phyloP scores from a whole-genome alignment of 306 rosid genomes.

The Albizia julibrissin region DNA sequence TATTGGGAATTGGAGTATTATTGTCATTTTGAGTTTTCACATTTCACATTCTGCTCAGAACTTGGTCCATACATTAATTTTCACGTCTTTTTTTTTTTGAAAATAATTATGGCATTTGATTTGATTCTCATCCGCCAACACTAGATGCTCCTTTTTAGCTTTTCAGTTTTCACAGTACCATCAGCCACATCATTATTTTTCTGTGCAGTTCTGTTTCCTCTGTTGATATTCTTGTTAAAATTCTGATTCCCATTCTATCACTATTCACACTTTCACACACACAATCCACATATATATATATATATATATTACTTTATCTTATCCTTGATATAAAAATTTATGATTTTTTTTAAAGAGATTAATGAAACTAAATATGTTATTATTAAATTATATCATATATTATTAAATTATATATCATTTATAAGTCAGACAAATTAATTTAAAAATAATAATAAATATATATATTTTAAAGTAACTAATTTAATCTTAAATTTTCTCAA shows the following conservation, averaged over 20 bases:
- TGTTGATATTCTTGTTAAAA: background rate
- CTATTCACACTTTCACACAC: background rate
- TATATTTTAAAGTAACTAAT: too few relatives aligned
- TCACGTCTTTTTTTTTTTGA: conserved; percentile 44
- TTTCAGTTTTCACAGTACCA: conserved; percentile 28
- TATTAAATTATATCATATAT: too few relatives aligned
- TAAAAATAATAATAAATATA: too few relatives aligned
- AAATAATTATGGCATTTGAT: conserved; percentile 26
- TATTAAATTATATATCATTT: too few relatives aligned
- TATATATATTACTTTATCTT: too few relatives aligned
- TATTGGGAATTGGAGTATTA: conserved; percentile 65
- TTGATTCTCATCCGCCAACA: background rate
- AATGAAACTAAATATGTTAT: too few relatives aligned
- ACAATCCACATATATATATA: too few relatives aligned
- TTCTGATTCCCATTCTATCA: background rate
- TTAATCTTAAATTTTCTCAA: too few relatives aligned
- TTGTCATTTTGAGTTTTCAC: background rate
- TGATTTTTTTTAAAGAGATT: too few relatives aligned
- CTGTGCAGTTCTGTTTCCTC: background rate
- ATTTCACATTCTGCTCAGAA: conserved; percentile 28
- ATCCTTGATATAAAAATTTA: too few relatives aligned
- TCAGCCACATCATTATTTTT: background rate
- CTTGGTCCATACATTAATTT: conserved; percentile 44
- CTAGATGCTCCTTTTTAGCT: conserved; percentile 36
- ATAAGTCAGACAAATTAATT: too few relatives aligned